Evolutionary conservation across 164 flowering plant genomes (phyloP).

Genomic region (Pachysandra terminalis): DNA sequence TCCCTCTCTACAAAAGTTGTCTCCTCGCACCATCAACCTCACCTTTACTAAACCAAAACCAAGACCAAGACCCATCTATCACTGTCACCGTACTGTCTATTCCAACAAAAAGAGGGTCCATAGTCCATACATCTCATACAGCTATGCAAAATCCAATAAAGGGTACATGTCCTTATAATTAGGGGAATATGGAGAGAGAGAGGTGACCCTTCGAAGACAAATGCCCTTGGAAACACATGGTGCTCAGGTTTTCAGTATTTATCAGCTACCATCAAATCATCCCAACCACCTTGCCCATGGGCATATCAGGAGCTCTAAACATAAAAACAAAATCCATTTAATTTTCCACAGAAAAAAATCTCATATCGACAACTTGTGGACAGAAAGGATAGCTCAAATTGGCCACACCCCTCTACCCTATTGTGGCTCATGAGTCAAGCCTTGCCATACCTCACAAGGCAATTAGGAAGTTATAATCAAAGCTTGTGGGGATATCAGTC

Average conservation of each 20-base stretch:
- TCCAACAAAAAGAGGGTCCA: background rate
- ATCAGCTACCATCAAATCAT: conserved; percentile 7
- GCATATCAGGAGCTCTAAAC: background rate
- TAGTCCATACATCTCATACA: conserved; percentile 5
- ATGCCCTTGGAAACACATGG: background rate
- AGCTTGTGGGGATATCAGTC: background rate
- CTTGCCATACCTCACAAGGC: background rate
- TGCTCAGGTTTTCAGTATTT: background rate
- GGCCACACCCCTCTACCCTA: background rate
- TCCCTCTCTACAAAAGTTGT: too few relatives aligned
- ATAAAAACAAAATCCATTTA: background rate
- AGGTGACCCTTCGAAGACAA: conserved; percentile 1
- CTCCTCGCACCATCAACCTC: too few relatives aligned
- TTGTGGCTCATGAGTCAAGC: too few relatives aligned
- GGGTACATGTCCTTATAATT: conserved; percentile 3
- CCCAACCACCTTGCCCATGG: conserved; percentile 10
- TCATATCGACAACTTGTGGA: background rate
- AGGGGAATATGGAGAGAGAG: background rate
- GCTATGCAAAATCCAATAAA: background rate
- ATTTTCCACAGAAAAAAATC: background rate
- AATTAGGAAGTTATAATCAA: background rate
- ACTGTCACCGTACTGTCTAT: conserved; percentile 9
- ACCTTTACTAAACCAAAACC: too few relatives aligned
- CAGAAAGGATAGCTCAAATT: background rate
- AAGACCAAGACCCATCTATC: too few relatives aligned